Evolutionary conservation across 306 rosid species (phyloP).

Genomic region (Gastrolobium bilobum): DNA sequence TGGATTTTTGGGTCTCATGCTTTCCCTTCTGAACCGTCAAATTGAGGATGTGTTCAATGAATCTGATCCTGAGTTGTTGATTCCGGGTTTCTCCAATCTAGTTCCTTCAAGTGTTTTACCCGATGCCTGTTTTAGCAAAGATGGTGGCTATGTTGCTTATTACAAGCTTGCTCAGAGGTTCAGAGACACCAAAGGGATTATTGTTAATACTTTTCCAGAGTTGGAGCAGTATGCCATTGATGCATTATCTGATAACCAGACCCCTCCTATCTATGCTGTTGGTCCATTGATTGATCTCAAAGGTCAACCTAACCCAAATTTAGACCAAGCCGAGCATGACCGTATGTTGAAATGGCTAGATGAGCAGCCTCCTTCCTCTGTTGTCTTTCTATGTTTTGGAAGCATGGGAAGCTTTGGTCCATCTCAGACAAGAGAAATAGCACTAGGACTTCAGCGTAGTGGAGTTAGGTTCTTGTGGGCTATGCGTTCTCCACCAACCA

Average conservation of each 20-base stretch:
- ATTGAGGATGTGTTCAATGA: conserved; percentile 46
- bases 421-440: conserved; percentile 68
- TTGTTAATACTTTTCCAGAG: conserved; percentile 62
- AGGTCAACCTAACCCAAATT: conserved; percentile 44
- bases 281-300: conserved; percentile 69
- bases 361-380: conserved; percentile 59
- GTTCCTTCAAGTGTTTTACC: conserved; percentile 62
- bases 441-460: conserved; percentile 55
- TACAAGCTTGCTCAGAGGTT: conserved; percentile 57
- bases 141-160: conserved; percentile 62
- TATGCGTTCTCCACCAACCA: conserved; percentile 46
- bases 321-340: conserved; percentile 57
- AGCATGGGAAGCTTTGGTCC: conserved; percentile 65
- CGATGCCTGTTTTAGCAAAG: conserved; percentile 37
- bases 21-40: conserved; percentile 47
- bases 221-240: conserved; percentile 54
- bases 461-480: conserved; percentile 74
- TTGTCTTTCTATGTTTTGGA: conserved; percentile 73
- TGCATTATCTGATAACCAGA: conserved; percentile 45
- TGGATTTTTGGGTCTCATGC: conserved; percentile 51
- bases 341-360: conserved; percentile 69
- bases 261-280: conserved; percentile 65
- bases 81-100: conserved; percentile 54
- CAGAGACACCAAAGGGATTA: conserved; percentile 62
- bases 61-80: conserved; percentile 50